Evolutionary conservation across 768 basidiomycete genomes (phyloP), one percentile per base, ranked within the genome.

Genomic region (Grammothele lineata): DNA sequence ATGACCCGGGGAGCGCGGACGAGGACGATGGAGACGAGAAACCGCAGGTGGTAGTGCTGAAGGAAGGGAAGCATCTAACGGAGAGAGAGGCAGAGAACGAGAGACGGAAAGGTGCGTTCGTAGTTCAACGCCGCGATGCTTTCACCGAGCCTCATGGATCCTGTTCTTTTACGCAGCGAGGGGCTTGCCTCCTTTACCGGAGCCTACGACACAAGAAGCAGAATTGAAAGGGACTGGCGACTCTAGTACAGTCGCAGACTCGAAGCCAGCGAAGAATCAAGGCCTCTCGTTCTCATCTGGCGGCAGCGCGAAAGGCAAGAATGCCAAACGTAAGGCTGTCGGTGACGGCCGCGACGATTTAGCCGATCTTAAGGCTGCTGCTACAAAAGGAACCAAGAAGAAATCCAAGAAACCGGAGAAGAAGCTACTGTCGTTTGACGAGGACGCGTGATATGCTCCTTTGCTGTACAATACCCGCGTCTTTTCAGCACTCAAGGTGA

Each of bases 31-130:
- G 38, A 9, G 92, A 92, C 57, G 92, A 94, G 64, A 83, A 77
- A 55, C 92, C 92, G 3, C 88, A 90, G 60, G 81, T 96, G 7
- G 90, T 96, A 3, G 92, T 95, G 8, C 62, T 96, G 54, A 90
- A 79, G 60, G 79, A 85, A 55, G 92, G 93, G 22, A 94, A 90
- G 62, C 93, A 96, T 70, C 72, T 96, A 35, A 80, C 79, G 2
- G 83, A 76, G 52, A 68, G 76, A 45, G 89, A 95, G 58, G 91
- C 75, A 3, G 85, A 89, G 72, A 85, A 88, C 60, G 74, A 87
- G 57, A 73, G 75, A 44, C 77, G 88, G 45, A 80, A 76, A 74
- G 86, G 89, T 89, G 49, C 40, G 71, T 57, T 21, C 1, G 17
- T 43, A 24, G n/a, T n/a, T n/a, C n/a, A n/a, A n/a, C n/a, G n/a